Evolutionary conservation across 2,329 filamentous ascomycete species (phyloP), one percentile per base, ranked within the genome.

Genomic region (Madurella fahalii): DNA sequence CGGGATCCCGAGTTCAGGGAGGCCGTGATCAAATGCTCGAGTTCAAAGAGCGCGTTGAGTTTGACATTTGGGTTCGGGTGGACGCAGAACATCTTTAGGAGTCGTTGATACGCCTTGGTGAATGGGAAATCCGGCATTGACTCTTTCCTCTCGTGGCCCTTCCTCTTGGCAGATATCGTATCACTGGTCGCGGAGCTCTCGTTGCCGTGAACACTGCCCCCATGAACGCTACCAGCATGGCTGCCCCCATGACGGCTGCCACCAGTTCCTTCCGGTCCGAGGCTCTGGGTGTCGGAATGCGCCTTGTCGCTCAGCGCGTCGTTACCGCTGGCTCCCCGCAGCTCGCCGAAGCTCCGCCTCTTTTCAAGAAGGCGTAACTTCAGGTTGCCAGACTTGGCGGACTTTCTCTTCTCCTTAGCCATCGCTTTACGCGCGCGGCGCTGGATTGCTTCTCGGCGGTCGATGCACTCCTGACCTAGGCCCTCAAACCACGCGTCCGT

Each of bases 61-160:
- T 99, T 99, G 18, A 83, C 80, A 62, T 88, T 88, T 0, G 94
- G 94, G 66, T 94, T 95, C 0, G 90, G 89, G 61, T 95, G 89
- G 4, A 92, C 89, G 41, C 89, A 90, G 63, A 99, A 95, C 74
- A 90, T 91, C 59, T 84, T 85, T 32, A 97, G 77, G 1, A 97
- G 77, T 12, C 86, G 84, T 61, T 84, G 80, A 66, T 95, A 96
- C 0, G 91, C 88, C 61, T 84, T 83, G 49, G 83, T 83, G 67
- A 93, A 96, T 0, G 89, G 89, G 63, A 95, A 95, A 40, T 88
- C 84, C 2, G 71, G 59, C 2, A 66, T 68, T 17, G 64, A 66
- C 12, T 69, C 69, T 57, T 68, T 77, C 56, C 56, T 56, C 49
- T 65, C 56, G 40, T 54, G 55, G 54, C 62, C 61, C 42, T 60